phyloP scores from a whole-genome alignment of 352 stramenopile genomes.

The Phytophthora cajani region DNA sequence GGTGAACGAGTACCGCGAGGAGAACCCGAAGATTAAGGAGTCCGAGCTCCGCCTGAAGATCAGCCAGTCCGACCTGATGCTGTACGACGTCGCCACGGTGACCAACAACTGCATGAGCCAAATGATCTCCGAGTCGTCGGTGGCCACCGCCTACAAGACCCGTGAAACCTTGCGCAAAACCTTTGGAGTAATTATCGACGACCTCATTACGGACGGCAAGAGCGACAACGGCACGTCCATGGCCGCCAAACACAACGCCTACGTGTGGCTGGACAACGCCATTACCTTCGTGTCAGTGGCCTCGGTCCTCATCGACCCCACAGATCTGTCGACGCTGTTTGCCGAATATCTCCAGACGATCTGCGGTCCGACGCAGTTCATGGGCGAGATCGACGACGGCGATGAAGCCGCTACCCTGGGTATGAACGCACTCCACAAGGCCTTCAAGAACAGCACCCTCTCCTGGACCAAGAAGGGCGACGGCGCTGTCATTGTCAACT shows the following conservation, averaged over 20 bases:
- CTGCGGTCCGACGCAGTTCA: constrained; percentile 34
- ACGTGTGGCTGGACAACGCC: constrained; percentile 42
- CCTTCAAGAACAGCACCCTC: constrained; percentile 49
- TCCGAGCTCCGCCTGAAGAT: constrained; percentile 47
- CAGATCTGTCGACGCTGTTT: constrained; percentile 48
- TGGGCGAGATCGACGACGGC: constrained; percentile 53
- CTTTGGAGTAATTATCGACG: constrained; percentile 55
- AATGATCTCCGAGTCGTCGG: constrained; percentile 29
- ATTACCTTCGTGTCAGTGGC: constrained; percentile 43
- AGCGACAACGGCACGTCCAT: constrained; percentile 46
- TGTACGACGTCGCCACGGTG: constrained; percentile 54
- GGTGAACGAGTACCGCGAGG: constrained; percentile 41
- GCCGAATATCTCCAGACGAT: constrained; percentile 65
- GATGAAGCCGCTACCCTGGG: constrained; percentile 41
- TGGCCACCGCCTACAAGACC: constrained; percentile 33
- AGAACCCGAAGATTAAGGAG: constrained; percentile 33
- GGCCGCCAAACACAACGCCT: constrained; percentile 32
- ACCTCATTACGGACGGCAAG: constrained; percentile 46
- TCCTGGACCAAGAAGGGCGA: constrained; percentile 49
- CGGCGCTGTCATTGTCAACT: constrained; percentile 45
- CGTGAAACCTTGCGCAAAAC: constrained; percentile 60
- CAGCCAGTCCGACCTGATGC: constrained; percentile 48
- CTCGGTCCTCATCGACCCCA: constrained; percentile 43
- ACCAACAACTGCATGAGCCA: constrained; percentile 53
- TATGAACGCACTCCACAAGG: constrained; percentile 43